phyloP scores from a whole-genome alignment of 805 yeast genomes.

The Clavispora phyllophila region DNA sequence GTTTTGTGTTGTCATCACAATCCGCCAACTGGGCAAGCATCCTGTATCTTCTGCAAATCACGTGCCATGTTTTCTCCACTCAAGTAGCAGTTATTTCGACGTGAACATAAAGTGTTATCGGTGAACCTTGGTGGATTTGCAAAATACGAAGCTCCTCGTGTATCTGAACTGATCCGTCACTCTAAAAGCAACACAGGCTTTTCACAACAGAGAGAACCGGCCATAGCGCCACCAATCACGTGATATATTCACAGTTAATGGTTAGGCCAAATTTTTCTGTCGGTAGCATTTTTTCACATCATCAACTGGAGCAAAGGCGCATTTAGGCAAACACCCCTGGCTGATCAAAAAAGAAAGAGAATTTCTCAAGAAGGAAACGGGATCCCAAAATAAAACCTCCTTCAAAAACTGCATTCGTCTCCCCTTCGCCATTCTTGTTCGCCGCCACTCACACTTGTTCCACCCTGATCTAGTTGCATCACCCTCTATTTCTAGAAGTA shows the following conservation, averaged over 20 bases:
- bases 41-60: too few species aligned
- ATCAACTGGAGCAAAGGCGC: neutral
- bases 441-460: neutral
- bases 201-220: too few species aligned
- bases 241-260: neutral
- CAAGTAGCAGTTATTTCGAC: too few species aligned
- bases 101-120: too few species aligned
- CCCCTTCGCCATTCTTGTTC: neutral
- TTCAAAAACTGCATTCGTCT: neutral
- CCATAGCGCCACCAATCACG: neutral
- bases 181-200: too few species aligned
- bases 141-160: too few species aligned
- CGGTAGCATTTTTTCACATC: constrained; percentile 1
- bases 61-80: too few species aligned
- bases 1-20: too few species aligned
- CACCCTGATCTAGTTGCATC: neutral
- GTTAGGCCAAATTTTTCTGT: constrained; percentile 1
- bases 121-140: too few species aligned
- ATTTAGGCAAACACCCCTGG: neutral
- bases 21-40: too few species aligned
- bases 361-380: neutral
- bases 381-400: neutral
- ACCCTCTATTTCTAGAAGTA: neutral
- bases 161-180: too few species aligned
- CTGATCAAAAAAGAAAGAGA: neutral